Percentiles rank a stretch among this genome's conserved stretches.
Evolutionary conservation across 2,329 filamentous ascomycete genomes (phyloP).

Genomic region (Emydomyces testavorans): DNA sequence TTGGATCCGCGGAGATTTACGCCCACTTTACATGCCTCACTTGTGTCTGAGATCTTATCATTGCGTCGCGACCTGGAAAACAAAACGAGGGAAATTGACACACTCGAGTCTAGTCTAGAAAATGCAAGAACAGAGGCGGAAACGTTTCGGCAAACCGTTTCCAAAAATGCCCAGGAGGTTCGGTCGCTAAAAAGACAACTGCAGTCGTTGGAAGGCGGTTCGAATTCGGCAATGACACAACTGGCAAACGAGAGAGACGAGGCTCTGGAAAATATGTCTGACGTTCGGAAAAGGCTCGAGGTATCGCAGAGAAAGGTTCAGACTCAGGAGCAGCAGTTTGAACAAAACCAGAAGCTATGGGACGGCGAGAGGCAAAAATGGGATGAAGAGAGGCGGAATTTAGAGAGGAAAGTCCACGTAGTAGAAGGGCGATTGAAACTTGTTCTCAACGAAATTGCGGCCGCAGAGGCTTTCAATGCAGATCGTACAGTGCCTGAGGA

Average conservation of each 20-base stretch:
- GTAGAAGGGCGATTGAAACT: slow-evolving; percentile 74
- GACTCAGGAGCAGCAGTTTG: slow-evolving; percentile 69
- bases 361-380: slow-evolving; percentile 71
- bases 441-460: slow-evolving; percentile 69
- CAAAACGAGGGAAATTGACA: slow-evolving; percentile 76
- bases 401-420: slow-evolving; percentile 80
- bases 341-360: slow-evolving; percentile 68
- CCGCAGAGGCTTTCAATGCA: slow-evolving; percentile 26
- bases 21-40: slow-evolving; percentile 81
- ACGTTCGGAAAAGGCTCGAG: slow-evolving; percentile 68
- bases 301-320: slow-evolving; percentile 63
- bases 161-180: slow-evolving; percentile 59
- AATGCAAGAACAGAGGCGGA: slow-evolving; percentile 64
- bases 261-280: slow-evolving; percentile 58
- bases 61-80: slow-evolving; percentile 82
- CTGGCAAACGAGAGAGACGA: slow-evolving; percentile 77
- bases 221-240: slow-evolving; percentile 72
- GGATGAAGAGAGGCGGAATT: slow-evolving; percentile 69
- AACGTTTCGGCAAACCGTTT: slow-evolving; percentile 49
- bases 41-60: slow-evolving; percentile 86
- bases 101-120: slow-evolving; percentile 64
- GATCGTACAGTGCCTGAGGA: neutral
- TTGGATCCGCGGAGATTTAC: slow-evolving; percentile 89
- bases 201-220: slow-evolving; percentile 74
- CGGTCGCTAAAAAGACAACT: slow-evolving; percentile 75